Conservation (phyloP, 192 early-diverging fungal genomes). For the Haplosporangium gracile region DNA sequence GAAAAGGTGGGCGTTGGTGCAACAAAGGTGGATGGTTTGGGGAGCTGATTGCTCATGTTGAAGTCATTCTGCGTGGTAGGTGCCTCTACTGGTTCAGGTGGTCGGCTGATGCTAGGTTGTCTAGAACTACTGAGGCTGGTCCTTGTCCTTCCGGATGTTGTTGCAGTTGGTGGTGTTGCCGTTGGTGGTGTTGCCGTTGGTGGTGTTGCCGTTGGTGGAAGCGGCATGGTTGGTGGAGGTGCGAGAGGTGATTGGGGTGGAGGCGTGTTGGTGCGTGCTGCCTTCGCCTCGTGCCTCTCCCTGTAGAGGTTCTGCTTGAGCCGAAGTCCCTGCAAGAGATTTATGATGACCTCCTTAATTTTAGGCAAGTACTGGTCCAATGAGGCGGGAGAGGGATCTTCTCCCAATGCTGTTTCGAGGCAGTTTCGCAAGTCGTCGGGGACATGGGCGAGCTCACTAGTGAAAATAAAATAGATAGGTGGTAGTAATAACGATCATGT, state of each 20-base stretch:
- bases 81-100: neutral
- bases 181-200: slow-evolving; percentile 8
- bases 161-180: neutral
- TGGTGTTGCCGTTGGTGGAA: neutral
- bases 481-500: neutral
- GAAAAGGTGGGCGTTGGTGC: slow-evolving; percentile 12
- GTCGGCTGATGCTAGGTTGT: neutral
- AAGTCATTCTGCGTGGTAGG: neutral
- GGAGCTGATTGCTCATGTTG: neutral
- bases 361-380: slow-evolving; percentile 65
- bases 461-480: neutral
- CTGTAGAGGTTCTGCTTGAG: slow-evolving; percentile 63
- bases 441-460: slow-evolving; percentile 61
- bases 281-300: slow-evolving; percentile 41
- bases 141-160: neutral
- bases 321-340: slow-evolving; percentile 64
- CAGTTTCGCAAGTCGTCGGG: slow-evolving; percentile 60
- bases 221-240: neutral
- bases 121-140: neutral
- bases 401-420: slow-evolving; percentile 59
- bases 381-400: slow-evolving; percentile 56
- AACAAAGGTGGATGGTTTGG: neutral
- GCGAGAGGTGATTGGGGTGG: neutral
- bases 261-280: slow-evolving; percentile 9
- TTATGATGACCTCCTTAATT: slow-evolving; percentile 67